Percentiles rank a stretch among this genome's conserved stretches.
Conservation (phyloP, 176 grass and related monocot species). For the Calamus simplicifolius region DNA sequence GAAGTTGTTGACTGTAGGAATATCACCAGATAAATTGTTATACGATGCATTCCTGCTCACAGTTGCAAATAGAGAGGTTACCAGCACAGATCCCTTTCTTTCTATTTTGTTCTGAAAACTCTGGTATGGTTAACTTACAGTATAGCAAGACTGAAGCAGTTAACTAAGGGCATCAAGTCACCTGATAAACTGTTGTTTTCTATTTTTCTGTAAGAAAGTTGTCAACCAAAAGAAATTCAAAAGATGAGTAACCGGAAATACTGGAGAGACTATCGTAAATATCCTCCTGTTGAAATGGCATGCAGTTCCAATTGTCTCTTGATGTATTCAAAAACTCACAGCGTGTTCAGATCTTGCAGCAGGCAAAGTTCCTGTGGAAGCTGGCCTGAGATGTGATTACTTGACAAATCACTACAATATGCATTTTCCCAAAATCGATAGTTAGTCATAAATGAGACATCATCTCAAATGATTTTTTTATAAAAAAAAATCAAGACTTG, state of each 20-base stretch:
- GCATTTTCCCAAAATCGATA: neutral
- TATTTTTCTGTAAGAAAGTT: constrained; percentile 47
- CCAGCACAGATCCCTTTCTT: neutral
- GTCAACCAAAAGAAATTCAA: neutral
- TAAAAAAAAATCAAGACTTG: neutral
- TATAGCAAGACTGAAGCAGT: constrained; percentile 69
- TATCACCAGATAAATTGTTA: constrained; percentile 76
- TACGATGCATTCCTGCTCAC: constrained; percentile 77
- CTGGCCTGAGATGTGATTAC: constrained; percentile 54
- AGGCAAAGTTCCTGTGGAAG: constrained; percentile 82
- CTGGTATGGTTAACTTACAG: constrained; percentile 44
- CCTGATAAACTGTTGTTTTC: constrained; percentile 87
- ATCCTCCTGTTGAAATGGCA: too few species aligned
- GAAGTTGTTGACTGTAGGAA: constrained; percentile 78
- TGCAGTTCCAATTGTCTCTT: too few species aligned
- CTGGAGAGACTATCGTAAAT: too few species aligned
- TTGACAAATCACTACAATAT: constrained; percentile 19
- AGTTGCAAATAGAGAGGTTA: neutral
- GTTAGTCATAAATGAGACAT: neutral
- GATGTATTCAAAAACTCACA: constrained; percentile 40
- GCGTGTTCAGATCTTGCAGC: constrained; percentile 67
- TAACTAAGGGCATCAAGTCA: constrained; percentile 65
- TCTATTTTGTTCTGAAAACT: neutral
- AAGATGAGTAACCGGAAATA: too few species aligned
- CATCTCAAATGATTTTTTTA: neutral